Percentiles rank a stretch among this genome's conserved stretches.
Evolutionary conservation across 2,329 filamentous ascomycete species (phyloP).

Genomic region (Penicillium nordicum): DNA sequence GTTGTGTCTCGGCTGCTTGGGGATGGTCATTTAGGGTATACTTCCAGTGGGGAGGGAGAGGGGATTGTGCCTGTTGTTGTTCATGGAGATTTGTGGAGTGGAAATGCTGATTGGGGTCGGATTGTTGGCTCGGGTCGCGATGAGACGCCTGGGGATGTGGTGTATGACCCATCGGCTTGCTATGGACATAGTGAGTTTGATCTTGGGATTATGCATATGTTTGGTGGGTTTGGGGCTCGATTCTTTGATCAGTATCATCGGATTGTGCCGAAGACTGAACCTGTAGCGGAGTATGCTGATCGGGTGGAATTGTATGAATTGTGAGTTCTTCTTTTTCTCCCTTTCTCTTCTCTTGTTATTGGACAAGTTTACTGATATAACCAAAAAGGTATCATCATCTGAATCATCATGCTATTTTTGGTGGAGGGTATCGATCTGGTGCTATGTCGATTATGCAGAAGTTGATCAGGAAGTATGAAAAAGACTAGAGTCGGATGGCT

Average conservation of each 20-base stretch:
- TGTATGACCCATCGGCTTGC: slow-evolving; percentile 76
- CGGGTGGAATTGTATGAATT: slow-evolving; percentile 76
- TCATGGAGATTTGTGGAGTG: slow-evolving; percentile 92
- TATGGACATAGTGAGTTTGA: slow-evolving; percentile 91
- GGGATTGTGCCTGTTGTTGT: slow-evolving; percentile 73
- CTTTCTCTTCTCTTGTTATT: not conserved
- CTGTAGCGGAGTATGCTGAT: slow-evolving; percentile 79
- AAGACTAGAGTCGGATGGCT: too few species aligned
- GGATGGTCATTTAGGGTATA: slow-evolving; percentile 59
- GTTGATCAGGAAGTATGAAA: slow-evolving; percentile 65
- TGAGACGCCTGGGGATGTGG: slow-evolving; percentile 63
- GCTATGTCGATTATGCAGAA: slow-evolving; percentile 76
- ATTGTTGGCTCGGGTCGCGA: slow-evolving; percentile 49
- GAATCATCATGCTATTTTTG: slow-evolving; percentile 84
- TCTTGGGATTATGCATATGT: slow-evolving; percentile 93
- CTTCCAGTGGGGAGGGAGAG: slow-evolving; percentile 42
- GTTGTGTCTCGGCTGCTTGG: slow-evolving; percentile 77
- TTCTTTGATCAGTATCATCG: slow-evolving; percentile 77
- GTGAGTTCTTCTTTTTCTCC: slow-evolving; percentile 48
- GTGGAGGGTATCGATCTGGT: slow-evolving; percentile 70
- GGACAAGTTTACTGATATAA: slow-evolving; percentile 9
- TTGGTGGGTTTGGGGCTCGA: slow-evolving; percentile 72
- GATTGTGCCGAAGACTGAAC: slow-evolving; percentile 74
- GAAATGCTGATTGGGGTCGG: slow-evolving; percentile 68
- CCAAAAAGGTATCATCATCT: slow-evolving; percentile 73